Evolutionary conservation across 2,329 filamentous ascomycete species (phyloP).

Genomic region (Dactylellina leptospora): DNA sequence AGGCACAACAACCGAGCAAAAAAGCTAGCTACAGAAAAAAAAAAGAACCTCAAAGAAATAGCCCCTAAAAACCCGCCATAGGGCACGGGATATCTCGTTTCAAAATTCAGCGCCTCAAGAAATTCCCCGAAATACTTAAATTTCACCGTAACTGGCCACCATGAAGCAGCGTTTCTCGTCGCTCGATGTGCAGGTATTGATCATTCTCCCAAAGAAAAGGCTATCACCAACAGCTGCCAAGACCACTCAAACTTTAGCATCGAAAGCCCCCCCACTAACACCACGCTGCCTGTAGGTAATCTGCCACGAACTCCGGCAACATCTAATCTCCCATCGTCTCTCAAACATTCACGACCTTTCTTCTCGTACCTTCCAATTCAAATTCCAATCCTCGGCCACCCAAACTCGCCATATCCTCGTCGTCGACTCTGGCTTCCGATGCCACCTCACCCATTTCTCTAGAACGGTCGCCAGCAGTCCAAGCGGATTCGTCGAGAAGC

Average conservation of each 20-base stretch:
- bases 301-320: conserved; percentile 84
- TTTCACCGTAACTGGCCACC: conserved; percentile 56
- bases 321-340: conserved; percentile 79
- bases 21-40: not conserved
- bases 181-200: conserved; percentile 74
- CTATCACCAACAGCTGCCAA: conserved; percentile 4
- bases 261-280: conserved; percentile 42
- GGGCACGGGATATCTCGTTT: not conserved
- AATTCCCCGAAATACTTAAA: conserved; percentile 32
- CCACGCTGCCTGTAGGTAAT: conserved; percentile 73
- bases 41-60: not conserved
- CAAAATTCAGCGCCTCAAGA: conserved; percentile 38
- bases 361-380: conserved; percentile 93
- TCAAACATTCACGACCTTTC: conserved; percentile 96
- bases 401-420: conserved; percentile 90
- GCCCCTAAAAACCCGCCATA: not conserved
- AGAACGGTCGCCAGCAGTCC: conserved; percentile 85
- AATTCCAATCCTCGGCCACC: conserved; percentile 75
- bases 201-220: not conserved
- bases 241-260: too few relatives aligned
- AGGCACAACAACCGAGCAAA: conserved; percentile 1
- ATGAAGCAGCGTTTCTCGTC: conserved; percentile 86
- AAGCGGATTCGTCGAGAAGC: conserved; percentile 81
- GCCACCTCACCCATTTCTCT: conserved; percentile 89
- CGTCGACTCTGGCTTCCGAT: conserved; percentile 94